A percentile compares a stretch with the other conserved stretches of the same genome.
Conservation (phyloP, 176 grass and related monocot species). For the Hsuehochloa calcarea region DNA sequence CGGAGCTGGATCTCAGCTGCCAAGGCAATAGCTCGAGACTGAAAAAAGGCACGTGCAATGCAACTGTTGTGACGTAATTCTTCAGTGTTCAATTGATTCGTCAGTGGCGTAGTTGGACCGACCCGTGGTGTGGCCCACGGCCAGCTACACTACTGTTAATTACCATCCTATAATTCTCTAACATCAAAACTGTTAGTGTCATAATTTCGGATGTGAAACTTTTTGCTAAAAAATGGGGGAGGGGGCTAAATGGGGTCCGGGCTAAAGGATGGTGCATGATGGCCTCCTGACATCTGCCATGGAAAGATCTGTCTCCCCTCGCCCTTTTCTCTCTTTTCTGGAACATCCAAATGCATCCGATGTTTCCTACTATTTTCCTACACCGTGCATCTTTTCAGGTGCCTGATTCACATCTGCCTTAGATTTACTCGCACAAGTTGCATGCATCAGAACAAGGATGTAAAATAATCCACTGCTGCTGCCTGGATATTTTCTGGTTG, state of each 20-base stretch:
- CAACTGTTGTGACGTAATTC: too few relatives aligned
- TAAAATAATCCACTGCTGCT: conserved; percentile 14
- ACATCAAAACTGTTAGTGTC: background rate
- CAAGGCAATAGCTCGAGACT: too few relatives aligned
- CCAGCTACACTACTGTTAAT: too few relatives aligned
- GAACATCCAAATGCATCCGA: conserved; percentile 1
- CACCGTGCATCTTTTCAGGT: conserved; percentile 18
- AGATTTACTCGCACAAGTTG: conserved; percentile 15
- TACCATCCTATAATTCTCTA: background rate
- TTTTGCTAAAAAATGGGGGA: background rate
- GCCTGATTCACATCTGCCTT: background rate
- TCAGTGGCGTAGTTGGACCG: too few relatives aligned
- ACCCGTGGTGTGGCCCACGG: too few relatives aligned
- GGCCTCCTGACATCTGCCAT: conserved; percentile 16
- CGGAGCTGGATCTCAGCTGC: too few relatives aligned
- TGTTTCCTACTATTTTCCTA: conserved; percentile 29
- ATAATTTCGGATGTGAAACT: background rate
- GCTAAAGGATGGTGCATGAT: conserved; percentile 17
- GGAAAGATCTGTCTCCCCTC: conserved; percentile 27
- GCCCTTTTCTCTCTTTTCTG: background rate
- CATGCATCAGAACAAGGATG: background rate
- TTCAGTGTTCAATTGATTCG: too few relatives aligned
- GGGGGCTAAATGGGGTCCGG: background rate
- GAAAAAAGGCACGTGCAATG: too few relatives aligned
- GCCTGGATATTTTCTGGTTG: background rate